These are phyloP conservation scores for Brassica carinata DNA, from an alignment of 345 rosid genomes.

Conservation along the genomic window DNA sequence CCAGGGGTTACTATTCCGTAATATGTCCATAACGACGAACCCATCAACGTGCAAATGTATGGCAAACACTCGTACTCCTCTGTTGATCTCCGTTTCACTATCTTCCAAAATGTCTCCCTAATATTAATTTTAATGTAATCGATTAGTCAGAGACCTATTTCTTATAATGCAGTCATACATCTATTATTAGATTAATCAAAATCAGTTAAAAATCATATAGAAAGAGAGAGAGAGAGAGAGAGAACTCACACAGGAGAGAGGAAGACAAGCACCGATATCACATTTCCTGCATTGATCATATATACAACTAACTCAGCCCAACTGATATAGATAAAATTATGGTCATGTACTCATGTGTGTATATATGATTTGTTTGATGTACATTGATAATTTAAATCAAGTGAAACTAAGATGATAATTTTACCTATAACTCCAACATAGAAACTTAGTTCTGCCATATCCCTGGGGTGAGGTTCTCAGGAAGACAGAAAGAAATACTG, in stretches of 20 bases:
- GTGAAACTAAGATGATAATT: not conserved
- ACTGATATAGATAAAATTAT: not conserved
- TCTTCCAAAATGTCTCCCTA: slow-evolving; percentile 60
- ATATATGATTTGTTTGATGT: slow-evolving; percentile 1
- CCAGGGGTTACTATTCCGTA: slow-evolving; percentile 78
- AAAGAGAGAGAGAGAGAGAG: not conserved
- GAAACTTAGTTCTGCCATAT: slow-evolving; percentile 54
- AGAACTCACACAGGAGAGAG: slow-evolving; percentile 71
- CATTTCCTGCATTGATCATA: slow-evolving; percentile 57
- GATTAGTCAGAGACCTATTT: slow-evolving; percentile 2
- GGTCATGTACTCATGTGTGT: not conserved
- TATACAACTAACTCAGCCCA: not conserved
- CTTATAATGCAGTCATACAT: not conserved
- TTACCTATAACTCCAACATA: slow-evolving; percentile 67
- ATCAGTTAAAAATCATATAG: not conserved
- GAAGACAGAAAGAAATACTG: slow-evolving; percentile 2
- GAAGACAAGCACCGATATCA: slow-evolving; percentile 70
- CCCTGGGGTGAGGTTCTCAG: not conserved
- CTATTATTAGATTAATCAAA: not conserved
- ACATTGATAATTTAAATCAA: not conserved
- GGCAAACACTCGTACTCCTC: slow-evolving; percentile 77
- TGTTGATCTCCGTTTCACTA: slow-evolving; percentile 54
- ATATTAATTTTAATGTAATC: slow-evolving; percentile 2
- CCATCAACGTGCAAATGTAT: slow-evolving; percentile 66
- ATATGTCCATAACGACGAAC: slow-evolving; percentile 72